Conservation (phyloP, 2,329 filamentous ascomycete genomes). For the Neoscytalidium dimidiatum region DNA sequence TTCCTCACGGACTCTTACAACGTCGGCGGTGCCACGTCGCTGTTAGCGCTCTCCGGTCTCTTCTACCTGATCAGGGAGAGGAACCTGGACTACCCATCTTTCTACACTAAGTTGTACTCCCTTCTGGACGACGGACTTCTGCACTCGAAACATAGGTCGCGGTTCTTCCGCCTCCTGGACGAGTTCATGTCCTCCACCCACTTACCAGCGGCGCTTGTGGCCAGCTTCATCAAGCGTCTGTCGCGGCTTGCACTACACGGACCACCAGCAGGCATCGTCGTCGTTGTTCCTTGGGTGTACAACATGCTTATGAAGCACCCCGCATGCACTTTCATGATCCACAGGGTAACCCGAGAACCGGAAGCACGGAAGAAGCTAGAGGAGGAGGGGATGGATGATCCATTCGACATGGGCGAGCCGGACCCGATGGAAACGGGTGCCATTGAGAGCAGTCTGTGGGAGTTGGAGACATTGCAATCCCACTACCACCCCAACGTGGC, state of each 20-base stretch:
- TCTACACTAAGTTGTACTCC: constrained; percentile 92
- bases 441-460: constrained; percentile 93
- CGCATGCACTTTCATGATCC: constrained; percentile 93
- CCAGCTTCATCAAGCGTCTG: constrained; percentile 95
- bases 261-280: constrained; percentile 85
- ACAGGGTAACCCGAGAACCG: constrained; percentile 67
- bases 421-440: constrained; percentile 86
- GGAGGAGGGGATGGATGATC: constrained; percentile 67
- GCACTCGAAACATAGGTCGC: constrained; percentile 90
- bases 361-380: constrained; percentile 62
- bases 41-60: constrained; percentile 86
- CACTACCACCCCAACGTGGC: constrained; percentile 98
- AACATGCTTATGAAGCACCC: constrained; percentile 91
- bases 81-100: constrained; percentile 93
- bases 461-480: constrained; percentile 83
- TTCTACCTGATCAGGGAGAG: constrained; percentile 93
- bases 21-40: constrained; percentile 78
- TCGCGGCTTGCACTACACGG: constrained; percentile 82
- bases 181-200: constrained; percentile 90
- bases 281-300: constrained; percentile 90
- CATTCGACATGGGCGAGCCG: constrained; percentile 71
- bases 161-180: constrained; percentile 89
- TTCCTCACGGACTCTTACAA: constrained; percentile 96
- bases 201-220: constrained; percentile 85
- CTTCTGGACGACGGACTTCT: constrained; percentile 82